Evolutionary conservation across 1,284 basidiomycete species (phyloP).

Genomic region (Exobasidium rhododendri): DNA sequence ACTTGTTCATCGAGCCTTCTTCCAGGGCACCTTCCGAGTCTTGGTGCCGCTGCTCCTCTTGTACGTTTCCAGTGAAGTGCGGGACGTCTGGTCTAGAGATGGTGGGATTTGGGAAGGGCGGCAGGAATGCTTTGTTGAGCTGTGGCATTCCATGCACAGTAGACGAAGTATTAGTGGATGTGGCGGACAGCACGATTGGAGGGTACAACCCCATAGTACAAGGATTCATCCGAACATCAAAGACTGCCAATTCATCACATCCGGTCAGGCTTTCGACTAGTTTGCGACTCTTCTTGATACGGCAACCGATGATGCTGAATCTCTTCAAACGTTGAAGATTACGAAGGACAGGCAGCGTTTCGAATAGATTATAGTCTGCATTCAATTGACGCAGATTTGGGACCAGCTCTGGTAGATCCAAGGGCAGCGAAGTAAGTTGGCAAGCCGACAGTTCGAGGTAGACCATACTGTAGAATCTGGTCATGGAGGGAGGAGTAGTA

Average conservation of each 20-base stretch:
- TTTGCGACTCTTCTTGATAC: slow-evolving; percentile 33
- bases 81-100: slow-evolving; percentile 42
- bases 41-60: slow-evolving; percentile 13
- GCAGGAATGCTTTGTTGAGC: slow-evolving; percentile 16
- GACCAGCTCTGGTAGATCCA: slow-evolving; percentile 64
- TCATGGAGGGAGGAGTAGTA: background rate
- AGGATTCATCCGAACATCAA: slow-evolving; percentile 48
- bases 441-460: slow-evolving; percentile 93
- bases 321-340: slow-evolving; percentile 43
- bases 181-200: slow-evolving; percentile 29
- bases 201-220: slow-evolving; percentile 51
- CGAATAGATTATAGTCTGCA: slow-evolving; percentile 52
- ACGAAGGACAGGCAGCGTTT: slow-evolving; percentile 30
- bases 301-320: slow-evolving; percentile 46
- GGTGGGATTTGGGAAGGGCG: slow-evolving; percentile 45
- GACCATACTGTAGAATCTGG: slow-evolving; percentile 74
- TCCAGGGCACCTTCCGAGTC: slow-evolving; percentile 17
- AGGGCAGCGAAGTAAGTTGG: slow-evolving; percentile 73
- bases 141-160: too few relatives aligned
- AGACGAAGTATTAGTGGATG: background rate
- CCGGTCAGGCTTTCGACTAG: slow-evolving; percentile 36
- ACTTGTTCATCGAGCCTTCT: slow-evolving; percentile 38
- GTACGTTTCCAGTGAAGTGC: too few relatives aligned
- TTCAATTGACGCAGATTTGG: slow-evolving; percentile 91
- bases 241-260: slow-evolving; percentile 35